Conservation (phyloP, 1,284 basidiomycete genomes). For the Moesziomyces parantarcticus region DNA sequence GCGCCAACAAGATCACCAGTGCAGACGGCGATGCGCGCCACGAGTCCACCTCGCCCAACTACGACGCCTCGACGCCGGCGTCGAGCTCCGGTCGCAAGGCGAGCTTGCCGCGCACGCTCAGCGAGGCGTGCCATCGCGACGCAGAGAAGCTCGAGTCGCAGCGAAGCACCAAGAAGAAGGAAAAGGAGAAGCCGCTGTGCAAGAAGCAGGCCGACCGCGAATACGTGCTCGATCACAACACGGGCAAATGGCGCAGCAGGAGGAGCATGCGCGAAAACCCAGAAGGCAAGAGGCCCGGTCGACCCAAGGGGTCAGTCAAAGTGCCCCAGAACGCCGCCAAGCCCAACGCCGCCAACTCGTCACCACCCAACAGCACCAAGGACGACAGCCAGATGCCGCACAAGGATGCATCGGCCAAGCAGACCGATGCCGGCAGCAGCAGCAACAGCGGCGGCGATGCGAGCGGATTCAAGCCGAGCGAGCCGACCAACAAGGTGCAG, state of each 20-base stretch:
- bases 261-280: slow-evolving; percentile 57
- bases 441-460: slow-evolving; percentile 5
- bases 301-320: slow-evolving; percentile 48
- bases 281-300: slow-evolving; percentile 38
- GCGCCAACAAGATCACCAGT: slow-evolving; percentile 2
- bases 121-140: slow-evolving; percentile 47
- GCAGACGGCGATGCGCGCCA: slow-evolving; percentile 10
- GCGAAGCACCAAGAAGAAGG: slow-evolving; percentile 37
- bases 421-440: slow-evolving; percentile 5
- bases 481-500: no score
- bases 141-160: slow-evolving; percentile 39
- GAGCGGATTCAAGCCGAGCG: background rate
- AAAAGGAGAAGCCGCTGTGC: slow-evolving; percentile 31
- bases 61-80: slow-evolving; percentile 18
- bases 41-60: slow-evolving; percentile 27
- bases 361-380: slow-evolving; percentile 5
- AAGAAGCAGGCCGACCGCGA: slow-evolving; percentile 46
- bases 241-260: slow-evolving; percentile 50
- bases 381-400: slow-evolving; percentile 5
- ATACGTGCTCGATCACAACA: slow-evolving; percentile 39
- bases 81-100: slow-evolving; percentile 27
- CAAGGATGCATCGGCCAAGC: slow-evolving; percentile 2
- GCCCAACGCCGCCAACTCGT: slow-evolving; percentile 11
- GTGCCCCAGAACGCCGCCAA: slow-evolving; percentile 20
- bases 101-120: slow-evolving; percentile 47